These are phyloP conservation scores for Ceratobasidium theobromae DNA, from an alignment of 1,284 basidiomycete species.

Conservation along the genomic window DNA sequence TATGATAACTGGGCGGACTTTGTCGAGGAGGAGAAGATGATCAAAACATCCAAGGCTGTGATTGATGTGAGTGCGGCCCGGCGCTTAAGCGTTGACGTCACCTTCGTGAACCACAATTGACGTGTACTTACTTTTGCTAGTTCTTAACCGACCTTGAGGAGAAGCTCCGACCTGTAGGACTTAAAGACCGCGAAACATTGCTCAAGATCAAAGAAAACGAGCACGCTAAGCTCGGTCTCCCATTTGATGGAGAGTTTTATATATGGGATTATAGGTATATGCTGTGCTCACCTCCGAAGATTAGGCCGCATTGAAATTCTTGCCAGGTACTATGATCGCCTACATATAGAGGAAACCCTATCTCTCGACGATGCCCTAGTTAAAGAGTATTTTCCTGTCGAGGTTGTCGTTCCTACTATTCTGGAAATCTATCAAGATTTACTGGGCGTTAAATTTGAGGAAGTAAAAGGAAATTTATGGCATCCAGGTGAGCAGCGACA, in stretches of 20 bases:
- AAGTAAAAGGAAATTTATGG: slow-evolving; percentile 64
- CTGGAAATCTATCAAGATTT: slow-evolving; percentile 78
- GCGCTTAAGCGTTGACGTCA: slow-evolving; percentile 29
- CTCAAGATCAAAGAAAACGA: slow-evolving; percentile 73
- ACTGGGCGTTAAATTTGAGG: slow-evolving; percentile 70
- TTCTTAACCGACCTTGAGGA: slow-evolving; percentile 72
- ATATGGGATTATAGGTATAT: slow-evolving; percentile 65
- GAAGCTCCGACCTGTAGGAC: slow-evolving; percentile 71
- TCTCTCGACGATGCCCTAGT: slow-evolving; percentile 71
- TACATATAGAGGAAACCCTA: slow-evolving; percentile 65
- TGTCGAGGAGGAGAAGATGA: slow-evolving; percentile 81
- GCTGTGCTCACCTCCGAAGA: too few relatives aligned
- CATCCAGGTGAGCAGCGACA: slow-evolving; percentile 58
- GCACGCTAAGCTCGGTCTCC: slow-evolving; percentile 56
- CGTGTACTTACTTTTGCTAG: slow-evolving; percentile 39
- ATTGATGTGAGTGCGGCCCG: too few relatives aligned
- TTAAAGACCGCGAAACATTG: slow-evolving; percentile 64
- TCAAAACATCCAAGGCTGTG: slow-evolving; percentile 65
- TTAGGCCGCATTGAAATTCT: neutral
- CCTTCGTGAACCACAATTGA: neutral
- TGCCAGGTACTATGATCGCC: slow-evolving; percentile 66
- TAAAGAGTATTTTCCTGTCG: slow-evolving; percentile 85
- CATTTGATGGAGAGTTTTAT: slow-evolving; percentile 69
- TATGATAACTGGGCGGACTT: slow-evolving; percentile 84
- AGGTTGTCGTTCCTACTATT: slow-evolving; percentile 75